Conservation (phyloP, 345 rosid species). For the Citrus cavaleriei region DNA sequence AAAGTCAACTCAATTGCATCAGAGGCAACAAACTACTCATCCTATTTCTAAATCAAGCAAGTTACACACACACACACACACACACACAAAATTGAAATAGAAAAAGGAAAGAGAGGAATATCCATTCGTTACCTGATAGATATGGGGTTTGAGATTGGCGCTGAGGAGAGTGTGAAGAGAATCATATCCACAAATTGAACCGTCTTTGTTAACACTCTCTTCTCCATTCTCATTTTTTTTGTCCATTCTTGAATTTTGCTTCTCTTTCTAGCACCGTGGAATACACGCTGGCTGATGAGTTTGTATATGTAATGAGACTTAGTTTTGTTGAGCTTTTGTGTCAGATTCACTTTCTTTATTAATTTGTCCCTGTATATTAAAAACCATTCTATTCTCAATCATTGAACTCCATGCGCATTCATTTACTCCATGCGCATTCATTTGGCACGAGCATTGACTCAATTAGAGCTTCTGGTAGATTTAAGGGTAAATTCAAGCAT, state of each 20-base stretch:
- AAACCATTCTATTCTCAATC: background rate
- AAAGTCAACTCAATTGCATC: background rate
- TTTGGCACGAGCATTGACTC: too few species aligned
- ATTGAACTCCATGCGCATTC: too few species aligned
- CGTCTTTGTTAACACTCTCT: conserved; percentile 40
- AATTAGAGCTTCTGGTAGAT: too few species aligned
- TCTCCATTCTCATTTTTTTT: background rate
- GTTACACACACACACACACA: background rate
- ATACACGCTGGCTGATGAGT: background rate
- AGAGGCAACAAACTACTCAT: background rate
- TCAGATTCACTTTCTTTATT: background rate
- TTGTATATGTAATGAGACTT: background rate
- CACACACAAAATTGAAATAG: too few species aligned
- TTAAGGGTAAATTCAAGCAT: too few species aligned
- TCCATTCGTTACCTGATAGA: conserved; percentile 51
- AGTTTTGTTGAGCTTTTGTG: background rate
- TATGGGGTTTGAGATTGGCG: conserved; percentile 70
- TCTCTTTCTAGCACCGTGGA: background rate
- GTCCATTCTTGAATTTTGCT: conserved; percentile 17
- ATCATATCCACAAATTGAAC: conserved; percentile 77
- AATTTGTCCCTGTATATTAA: background rate
- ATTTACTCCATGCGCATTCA: too few species aligned
- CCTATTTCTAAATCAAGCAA: background rate
- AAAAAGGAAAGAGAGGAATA: background rate
- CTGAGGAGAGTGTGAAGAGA: conserved; percentile 70